Conservation (phyloP, 208 protist species). For the Endotrypanum monterogeii region DNA sequence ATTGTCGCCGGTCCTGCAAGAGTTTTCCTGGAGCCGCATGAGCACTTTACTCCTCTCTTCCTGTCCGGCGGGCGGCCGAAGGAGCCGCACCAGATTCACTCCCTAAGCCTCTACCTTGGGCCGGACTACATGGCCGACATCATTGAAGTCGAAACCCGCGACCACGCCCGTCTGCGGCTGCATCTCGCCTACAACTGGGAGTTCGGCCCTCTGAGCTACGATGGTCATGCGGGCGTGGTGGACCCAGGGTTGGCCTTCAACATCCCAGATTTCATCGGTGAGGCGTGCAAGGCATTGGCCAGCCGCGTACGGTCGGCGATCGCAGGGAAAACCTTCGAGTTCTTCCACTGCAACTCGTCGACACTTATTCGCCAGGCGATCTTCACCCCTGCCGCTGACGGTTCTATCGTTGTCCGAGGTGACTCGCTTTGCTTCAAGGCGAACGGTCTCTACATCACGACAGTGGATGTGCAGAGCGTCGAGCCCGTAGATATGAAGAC, state of each 20-base stretch:
- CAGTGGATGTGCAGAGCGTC: slow-evolving; percentile 94
- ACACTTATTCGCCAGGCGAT: slow-evolving; percentile 92
- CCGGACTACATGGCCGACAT: slow-evolving; percentile 96
- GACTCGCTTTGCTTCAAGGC: slow-evolving; percentile 78
- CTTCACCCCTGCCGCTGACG: slow-evolving; percentile 66
- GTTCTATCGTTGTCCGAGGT: slow-evolving; percentile 32
- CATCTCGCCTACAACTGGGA: slow-evolving; percentile 97
- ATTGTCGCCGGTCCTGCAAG: slow-evolving; percentile 70
- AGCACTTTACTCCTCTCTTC: slow-evolving; percentile 78
- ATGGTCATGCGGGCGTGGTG: slow-evolving; percentile 4
- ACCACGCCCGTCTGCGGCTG: slow-evolving; percentile 94
- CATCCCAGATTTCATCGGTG: slow-evolving; percentile 96
- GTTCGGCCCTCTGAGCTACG: slow-evolving; percentile 55
- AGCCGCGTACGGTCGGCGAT: slow-evolving; percentile 93
- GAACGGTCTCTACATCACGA: slow-evolving; percentile 92
- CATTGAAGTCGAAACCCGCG: slow-evolving; percentile 94
- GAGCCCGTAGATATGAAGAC: slow-evolving; percentile 93
- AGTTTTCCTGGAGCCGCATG: slow-evolving; percentile 72
- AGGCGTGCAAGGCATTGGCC: slow-evolving; percentile 95
- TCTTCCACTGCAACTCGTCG: slow-evolving; percentile 96
- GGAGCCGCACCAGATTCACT: slow-evolving; percentile 85
- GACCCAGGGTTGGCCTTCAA: slow-evolving; percentile 73
- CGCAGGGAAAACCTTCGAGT: slow-evolving; percentile 92
- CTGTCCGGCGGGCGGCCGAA: slow-evolving; percentile 90
- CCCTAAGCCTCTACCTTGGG: slow-evolving; percentile 92